These are phyloP conservation scores for Suhomyces emberorum DNA, from an alignment of 805 yeast species.

Conservation along the genomic window DNA sequence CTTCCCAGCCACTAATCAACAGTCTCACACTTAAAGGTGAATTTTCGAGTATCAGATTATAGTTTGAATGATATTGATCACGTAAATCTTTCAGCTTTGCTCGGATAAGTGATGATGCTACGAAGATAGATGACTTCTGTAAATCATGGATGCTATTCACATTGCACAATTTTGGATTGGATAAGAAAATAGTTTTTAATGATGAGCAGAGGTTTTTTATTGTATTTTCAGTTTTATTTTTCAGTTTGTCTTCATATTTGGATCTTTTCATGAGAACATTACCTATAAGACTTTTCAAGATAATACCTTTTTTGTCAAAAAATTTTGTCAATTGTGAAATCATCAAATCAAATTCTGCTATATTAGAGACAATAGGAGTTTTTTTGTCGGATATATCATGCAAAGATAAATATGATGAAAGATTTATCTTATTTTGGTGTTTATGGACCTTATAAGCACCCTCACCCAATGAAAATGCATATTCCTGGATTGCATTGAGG, in stretches of 20 bases:
- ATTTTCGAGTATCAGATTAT: conserved; percentile 1
- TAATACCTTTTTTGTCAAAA: conserved; percentile 14
- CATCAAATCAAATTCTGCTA: conserved; percentile 33
- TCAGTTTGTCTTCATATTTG: conserved; percentile 14
- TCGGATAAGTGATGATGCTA: conserved; percentile 12
- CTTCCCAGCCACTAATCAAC: conserved; percentile 2
- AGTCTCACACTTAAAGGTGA: background rate
- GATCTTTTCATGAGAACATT: conserved; percentile 15
- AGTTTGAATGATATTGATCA: background rate
- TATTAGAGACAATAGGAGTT: conserved; percentile 15
- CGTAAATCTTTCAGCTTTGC: conserved; percentile 7
- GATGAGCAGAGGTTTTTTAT: conserved; percentile 7
- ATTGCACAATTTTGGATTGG: background rate
- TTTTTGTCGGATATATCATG: conserved; percentile 12
- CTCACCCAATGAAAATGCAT: conserved; percentile 13
- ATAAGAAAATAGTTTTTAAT: conserved; percentile 5
- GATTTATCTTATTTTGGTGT: background rate
- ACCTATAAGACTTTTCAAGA: conserved; percentile 11
- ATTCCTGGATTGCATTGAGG: conserved; percentile 8
- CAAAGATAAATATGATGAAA: conserved; percentile 8
- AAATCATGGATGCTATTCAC: conserved; percentile 4
- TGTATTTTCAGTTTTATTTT: conserved; percentile 4
- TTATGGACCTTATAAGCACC: conserved; percentile 9
- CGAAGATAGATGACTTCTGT: conserved; percentile 6
- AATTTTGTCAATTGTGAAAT: conserved; percentile 25